Evolutionary conservation across 2,329 filamentous ascomycete species (phyloP).

Genomic region (Colletotrichum echinochloae): DNA sequence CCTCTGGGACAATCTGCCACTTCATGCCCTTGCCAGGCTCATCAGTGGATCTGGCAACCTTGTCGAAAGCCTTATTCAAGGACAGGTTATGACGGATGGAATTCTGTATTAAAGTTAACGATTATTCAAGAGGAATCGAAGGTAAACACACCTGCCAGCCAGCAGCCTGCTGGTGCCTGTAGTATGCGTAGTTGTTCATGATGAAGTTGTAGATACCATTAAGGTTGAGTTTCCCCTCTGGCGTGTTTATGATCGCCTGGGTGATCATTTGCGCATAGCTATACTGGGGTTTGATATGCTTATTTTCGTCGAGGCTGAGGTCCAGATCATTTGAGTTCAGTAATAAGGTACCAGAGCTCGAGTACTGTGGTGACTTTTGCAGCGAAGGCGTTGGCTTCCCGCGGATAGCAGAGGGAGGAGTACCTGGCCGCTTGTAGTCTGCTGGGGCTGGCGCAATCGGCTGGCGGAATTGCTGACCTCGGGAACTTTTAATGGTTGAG

Average conservation of each 20-base stretch:
- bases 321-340: slow-evolving; percentile 72
- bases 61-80: slow-evolving; percentile 93
- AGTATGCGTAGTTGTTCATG: slow-evolving; percentile 91
- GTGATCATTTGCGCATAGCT: slow-evolving; percentile 98
- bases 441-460: slow-evolving; percentile 70
- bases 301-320: slow-evolving; percentile 84
- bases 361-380: slow-evolving; percentile 55
- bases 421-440: slow-evolving; percentile 71
- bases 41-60: slow-evolving; percentile 90
- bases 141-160: slow-evolving; percentile 84
- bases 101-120: slow-evolving; percentile 68
- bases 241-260: slow-evolving; percentile 89
- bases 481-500: slow-evolving; percentile 27
- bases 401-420: slow-evolving; percentile 63
- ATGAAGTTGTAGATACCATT: slow-evolving; percentile 96
- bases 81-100: slow-evolving; percentile 97
- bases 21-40: slow-evolving; percentile 99
- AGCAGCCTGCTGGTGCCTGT: slow-evolving; percentile 78
- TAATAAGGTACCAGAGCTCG: slow-evolving; percentile 55
- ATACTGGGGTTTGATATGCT: slow-evolving; percentile 93
- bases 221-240: slow-evolving; percentile 89
- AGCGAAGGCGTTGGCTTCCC: slow-evolving; percentile 48
- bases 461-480: slow-evolving; percentile 50
- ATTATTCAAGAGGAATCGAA: not conserved
- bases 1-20: slow-evolving; percentile 91